These are phyloP conservation scores for Harringtonia lauricola DNA, from an alignment of 2,329 filamentous ascomycete species.

Conservation along the genomic window DNA sequence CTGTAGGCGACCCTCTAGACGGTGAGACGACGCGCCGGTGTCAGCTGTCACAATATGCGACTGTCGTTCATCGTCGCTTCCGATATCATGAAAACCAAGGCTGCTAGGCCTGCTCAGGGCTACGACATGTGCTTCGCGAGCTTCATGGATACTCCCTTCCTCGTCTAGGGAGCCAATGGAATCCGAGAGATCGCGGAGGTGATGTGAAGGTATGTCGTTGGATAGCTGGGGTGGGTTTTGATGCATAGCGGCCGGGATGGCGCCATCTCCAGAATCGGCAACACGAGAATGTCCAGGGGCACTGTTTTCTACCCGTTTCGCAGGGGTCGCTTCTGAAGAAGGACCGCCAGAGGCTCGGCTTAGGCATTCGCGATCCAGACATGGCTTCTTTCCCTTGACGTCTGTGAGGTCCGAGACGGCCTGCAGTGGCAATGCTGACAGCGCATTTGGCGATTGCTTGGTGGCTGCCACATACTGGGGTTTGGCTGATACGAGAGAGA, in stretches of 20 bases:
- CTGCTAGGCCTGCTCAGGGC: neutral
- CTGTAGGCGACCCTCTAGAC: no score
- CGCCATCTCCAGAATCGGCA: no score
- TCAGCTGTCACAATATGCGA: no score
- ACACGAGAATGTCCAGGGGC: neutral
- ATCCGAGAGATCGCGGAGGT: neutral
- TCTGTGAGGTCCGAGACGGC: neutral
- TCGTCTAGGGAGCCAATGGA: conserved; percentile 11
- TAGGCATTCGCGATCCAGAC: neutral
- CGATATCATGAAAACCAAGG: neutral
- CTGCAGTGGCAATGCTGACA: neutral
- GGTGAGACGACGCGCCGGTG: no score
- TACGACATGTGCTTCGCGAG: conserved; percentile 10
- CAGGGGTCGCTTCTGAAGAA: neutral
- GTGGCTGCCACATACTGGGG: neutral
- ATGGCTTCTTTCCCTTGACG: neutral
- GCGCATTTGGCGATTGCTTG: neutral
- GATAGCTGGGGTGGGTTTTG: neutral
- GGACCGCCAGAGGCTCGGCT: neutral
- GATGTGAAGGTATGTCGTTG: neutral
- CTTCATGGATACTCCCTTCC: conserved; percentile 16
- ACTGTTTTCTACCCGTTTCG: no score
- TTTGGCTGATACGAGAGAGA: neutral
- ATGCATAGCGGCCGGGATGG: no score
- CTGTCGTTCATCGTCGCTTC: neutral